phyloP scores from a whole-genome alignment of 73 alveolate species.

The Durusdinium trenchii region DNA sequence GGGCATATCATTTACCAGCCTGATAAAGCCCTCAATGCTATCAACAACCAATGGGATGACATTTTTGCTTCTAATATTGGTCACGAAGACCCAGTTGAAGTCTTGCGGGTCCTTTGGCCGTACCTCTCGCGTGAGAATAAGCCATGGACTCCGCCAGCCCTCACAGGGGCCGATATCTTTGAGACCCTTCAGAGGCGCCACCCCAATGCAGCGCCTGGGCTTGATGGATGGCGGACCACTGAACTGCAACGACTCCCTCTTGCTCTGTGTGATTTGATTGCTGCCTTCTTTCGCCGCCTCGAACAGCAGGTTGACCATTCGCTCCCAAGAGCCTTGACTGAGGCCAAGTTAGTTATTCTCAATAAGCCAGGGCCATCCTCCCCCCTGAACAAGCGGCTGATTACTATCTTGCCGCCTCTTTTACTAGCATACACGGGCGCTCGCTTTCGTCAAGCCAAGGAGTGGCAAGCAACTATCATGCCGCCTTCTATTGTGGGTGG shows the following conservation, averaged over 20 bases:
- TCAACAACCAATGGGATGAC: no score
- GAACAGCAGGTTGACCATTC: not conserved
- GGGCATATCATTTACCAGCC: no score
- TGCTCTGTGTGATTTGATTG: not conserved
- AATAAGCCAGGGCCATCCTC: not conserved
- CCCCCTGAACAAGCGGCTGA: not conserved
- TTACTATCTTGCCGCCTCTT: not conserved
- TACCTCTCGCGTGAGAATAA: not conserved
- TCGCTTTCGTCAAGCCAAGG: not conserved
- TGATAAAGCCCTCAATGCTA: no score
- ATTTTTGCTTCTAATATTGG: no score
- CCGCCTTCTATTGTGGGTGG: not conserved
- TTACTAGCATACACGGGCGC: not conserved
- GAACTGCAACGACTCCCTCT: not conserved
- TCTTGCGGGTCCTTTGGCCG: not conserved
- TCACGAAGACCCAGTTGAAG: not conserved
- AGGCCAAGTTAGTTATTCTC: not conserved
- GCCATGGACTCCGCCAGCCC: not conserved
- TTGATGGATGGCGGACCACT: not conserved
- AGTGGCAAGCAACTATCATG: not conserved
- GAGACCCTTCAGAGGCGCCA: not conserved
- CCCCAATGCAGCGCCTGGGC: not conserved
- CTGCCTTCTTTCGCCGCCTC: not conserved
- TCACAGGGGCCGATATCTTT: not conserved
- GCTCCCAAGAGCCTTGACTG: not conserved